Base-by-base conservation (phyloP, 2,329 filamentous ascomycete genomes). In the Teratosphaeria destructans region DNA sequence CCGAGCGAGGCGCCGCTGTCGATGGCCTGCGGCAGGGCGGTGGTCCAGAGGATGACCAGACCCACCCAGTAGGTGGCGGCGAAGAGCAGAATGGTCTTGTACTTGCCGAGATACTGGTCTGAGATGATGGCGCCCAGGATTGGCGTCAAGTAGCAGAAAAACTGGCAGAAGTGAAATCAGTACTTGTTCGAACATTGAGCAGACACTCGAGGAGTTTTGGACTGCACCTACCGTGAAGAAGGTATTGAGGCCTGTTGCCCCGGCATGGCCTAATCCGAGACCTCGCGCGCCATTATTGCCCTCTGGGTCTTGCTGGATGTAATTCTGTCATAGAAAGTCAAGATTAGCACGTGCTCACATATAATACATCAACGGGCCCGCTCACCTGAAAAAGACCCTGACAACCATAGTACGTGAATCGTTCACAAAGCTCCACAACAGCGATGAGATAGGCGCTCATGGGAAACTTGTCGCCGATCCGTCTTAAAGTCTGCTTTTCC, bases 31-130 rank as follows among this genome's bases (percentile, higher is more conserved):
- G 87, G 87, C 1, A 87, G 75, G 16, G 87, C 82, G 2, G 86
- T 83, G 34, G 84, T 74, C 61, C 87, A 83, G 23, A 90, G 77
- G 61, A 90, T 80, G 35, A 82, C 73, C 70, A 89, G 85, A 37
- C 87, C 88, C 56, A 85, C 68, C 68, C 86, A 83, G 27, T 86
- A 85, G 60, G 87, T 78, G 10, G 75, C 77, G 47, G 77, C 85
- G 65, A 87, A 86, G 68, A 82, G 82, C 71, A 85, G 79, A 65
- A 90, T 89, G 27, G 87, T 89, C 65, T 81, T 80, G 75, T 84
- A 90, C 61, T 86, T 85, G 37, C 87, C 87, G 69, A 82, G 80
- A 68, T 85, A 86, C 64, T 85, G 81, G 74, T 91, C 88, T 11
- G 88, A 86, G 6, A 80, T 74, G 47, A 81, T 70, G 10, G 81